A percentile compares a stretch with the other conserved stretches of the same genome.
Evolutionary conservation across 2,329 filamentous ascomycete species (phyloP).

Genomic region (Arachnomyces sp.): DNA sequence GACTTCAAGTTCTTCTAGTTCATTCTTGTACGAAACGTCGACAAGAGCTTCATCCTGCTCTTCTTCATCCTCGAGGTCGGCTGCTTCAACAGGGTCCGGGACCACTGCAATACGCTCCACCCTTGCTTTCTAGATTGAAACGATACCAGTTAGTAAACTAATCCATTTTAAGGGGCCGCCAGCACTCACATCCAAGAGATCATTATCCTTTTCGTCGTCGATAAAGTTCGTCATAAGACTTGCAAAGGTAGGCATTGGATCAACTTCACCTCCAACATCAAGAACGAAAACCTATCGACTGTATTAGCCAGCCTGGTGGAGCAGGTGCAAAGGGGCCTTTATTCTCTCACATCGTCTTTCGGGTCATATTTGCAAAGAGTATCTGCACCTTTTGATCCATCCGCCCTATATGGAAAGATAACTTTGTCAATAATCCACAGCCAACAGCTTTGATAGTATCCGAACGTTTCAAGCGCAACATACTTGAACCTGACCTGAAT

Average conservation of each 20-base stretch:
- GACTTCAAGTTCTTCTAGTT: too few relatives aligned
- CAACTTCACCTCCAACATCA: conserved; percentile 14
- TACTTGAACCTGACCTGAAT: conserved; percentile 18
- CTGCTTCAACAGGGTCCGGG: conserved; percentile 8
- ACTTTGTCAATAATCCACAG: neutral
- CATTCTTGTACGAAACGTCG: neutral
- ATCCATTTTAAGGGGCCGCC: neutral
- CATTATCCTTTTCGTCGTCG: conserved; percentile 23
- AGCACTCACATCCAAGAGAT: conserved; percentile 25
- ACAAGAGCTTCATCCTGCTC: conserved; percentile 11
- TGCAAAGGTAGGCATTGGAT: conserved; percentile 9
- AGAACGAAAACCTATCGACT: conserved; percentile 19
- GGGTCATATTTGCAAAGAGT: conserved; percentile 18
- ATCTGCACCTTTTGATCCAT: conserved; percentile 4
- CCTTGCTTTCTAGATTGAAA: conserved; percentile 18
- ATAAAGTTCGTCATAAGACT: conserved; percentile 17
- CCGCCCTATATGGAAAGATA: conserved; percentile 7
- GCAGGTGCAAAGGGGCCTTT: neutral
- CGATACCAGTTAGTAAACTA: conserved; percentile 1
- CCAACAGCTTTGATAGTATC: too few relatives aligned
- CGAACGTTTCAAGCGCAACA: conserved; percentile 1
- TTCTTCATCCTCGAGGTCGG: conserved; percentile 13
- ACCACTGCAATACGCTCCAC: conserved; percentile 20
- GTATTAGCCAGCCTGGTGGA: neutral
- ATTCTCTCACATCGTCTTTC: conserved; percentile 16